Evolutionary conservation across 352 stramenopile species (phyloP), one percentile per base, ranked within the genome.

Genomic region (Pythium utonaiense): DNA sequence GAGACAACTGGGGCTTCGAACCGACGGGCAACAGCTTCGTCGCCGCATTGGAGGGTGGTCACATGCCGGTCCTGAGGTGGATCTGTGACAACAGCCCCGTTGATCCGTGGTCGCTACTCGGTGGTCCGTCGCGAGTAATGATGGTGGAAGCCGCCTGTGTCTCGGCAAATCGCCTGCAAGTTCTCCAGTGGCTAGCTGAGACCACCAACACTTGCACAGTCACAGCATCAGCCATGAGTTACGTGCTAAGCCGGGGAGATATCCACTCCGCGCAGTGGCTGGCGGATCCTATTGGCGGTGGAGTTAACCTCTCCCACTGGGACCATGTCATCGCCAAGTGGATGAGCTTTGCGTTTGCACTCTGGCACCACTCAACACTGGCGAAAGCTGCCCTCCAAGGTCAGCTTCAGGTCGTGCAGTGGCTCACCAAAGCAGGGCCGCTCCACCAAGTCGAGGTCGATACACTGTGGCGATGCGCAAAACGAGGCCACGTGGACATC

Each of bases 281-380:
- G 1, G 60, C 60, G 0, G 52, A 66, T 44, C 51, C 60, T 2
- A 56, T 36, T 19, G 52, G 52, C 33, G 60, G 57, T 24, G 60
- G 51, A 0, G 33, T 12, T 3, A 40, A 60, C 33, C 42, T 66
- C 14, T 28, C 6, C 27, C 60, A 61, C n/a, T 66, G 60, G 60
- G 45, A 66, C 22, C 42, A 45, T 24, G 52, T 61, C 17, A 45
- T 66, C 22, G 60, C 60, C 31, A 60, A 56, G 42, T 66, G 60
- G 60, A 60, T 66, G 60, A 66, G 60, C 52, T 66, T 51, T 24
- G 52, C 55, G 27, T 66, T 60, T 45, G 60, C 51, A 21, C 60
- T 66, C 6, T 61, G 51, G 60, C 60, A 66, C 52, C 33, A 31
- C 27, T 25, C n/a, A 0, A 60, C 60, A 16, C 44, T 66, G 13